phyloP scores from a whole-genome alignment of 495 filamentous ascomycete species.

The Articulospora tetracladia region DNA sequence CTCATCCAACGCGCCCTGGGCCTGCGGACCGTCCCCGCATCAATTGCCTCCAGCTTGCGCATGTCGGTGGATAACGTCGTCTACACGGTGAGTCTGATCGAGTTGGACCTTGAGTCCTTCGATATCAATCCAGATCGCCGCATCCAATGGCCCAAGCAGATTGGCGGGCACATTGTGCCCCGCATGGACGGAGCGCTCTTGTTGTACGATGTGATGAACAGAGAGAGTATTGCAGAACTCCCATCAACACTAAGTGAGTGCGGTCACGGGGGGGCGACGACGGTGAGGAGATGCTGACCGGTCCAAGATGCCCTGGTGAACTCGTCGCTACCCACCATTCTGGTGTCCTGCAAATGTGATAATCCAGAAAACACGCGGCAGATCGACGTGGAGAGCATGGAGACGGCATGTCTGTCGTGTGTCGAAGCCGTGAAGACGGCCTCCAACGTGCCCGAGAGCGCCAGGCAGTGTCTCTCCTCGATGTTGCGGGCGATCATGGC shows the following conservation, averaged over 20 bases:
- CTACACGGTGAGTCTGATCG: constrained; percentile 78
- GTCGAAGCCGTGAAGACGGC: constrained; percentile 73
- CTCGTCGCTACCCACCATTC: constrained; percentile 63
- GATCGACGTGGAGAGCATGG: constrained; percentile 56
- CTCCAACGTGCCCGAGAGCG: constrained; percentile 62
- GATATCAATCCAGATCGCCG: constrained; percentile 61
- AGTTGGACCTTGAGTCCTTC: constrained; percentile 66
- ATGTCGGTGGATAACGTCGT: constrained; percentile 73
- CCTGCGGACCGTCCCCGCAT: constrained; percentile 51
- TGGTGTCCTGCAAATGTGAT: constrained; percentile 86
- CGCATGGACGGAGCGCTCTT: constrained; percentile 79
- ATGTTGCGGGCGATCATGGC: constrained; percentile 68
- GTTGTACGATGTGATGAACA: constrained; percentile 80
- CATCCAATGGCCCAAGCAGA: constrained; percentile 73
- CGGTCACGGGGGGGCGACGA: too few species aligned
- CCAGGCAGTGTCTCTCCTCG: constrained; percentile 73
- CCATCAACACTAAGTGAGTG: constrained; percentile 71
- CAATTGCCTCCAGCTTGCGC: constrained; percentile 56
- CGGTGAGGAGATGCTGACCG: neutral
- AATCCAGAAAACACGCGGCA: constrained; percentile 54
- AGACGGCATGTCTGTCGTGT: constrained; percentile 54
- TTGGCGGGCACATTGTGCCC: constrained; percentile 62
- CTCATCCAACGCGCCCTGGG: constrained; percentile 81
- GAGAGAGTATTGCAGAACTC: constrained; percentile 62
- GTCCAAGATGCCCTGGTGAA: constrained; percentile 62